Conservation (phyloP, 805 yeast species). For the Hermanozyma aechmeae region DNA sequence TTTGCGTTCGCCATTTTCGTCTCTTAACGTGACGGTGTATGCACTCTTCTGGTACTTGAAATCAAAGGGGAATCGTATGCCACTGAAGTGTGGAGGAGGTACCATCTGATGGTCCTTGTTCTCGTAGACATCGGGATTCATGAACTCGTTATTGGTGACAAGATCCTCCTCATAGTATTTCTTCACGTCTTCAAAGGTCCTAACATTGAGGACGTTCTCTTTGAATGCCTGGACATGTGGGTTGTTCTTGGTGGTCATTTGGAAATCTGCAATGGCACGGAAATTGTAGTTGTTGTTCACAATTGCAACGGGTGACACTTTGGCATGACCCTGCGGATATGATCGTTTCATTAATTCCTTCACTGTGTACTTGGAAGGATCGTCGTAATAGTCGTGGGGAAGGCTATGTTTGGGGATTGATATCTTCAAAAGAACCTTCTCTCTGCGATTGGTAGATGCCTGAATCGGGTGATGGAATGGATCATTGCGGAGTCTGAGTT, state of each 20-base stretch:
- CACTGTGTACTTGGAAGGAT: constrained; percentile 29
- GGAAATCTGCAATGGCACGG: constrained; percentile 85
- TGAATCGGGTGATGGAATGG: constrained; percentile 55
- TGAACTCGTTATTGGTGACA: constrained; percentile 18
- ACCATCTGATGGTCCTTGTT: constrained; percentile 51
- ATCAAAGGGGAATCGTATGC: constrained; percentile 64
- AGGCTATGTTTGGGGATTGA: constrained; percentile 49
- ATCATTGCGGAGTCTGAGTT: constrained; percentile 30
- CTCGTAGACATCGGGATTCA: constrained; percentile 12
- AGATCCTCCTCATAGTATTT: constrained; percentile 17
- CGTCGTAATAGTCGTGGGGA: constrained; percentile 22
- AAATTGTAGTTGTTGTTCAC: constrained; percentile 65
- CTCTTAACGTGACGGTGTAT: constrained; percentile 35
- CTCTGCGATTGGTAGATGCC: constrained; percentile 42
- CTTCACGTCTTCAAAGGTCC: constrained; percentile 16
- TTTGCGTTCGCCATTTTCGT: constrained; percentile 50
- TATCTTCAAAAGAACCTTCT: constrained; percentile 50
- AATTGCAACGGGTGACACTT: constrained; percentile 55
- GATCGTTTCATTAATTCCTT: constrained; percentile 34
- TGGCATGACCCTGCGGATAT: constrained; percentile 24
- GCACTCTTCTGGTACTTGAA: constrained; percentile 76
- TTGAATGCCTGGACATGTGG: constrained; percentile 20
- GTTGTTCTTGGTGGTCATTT: constrained; percentile 53
- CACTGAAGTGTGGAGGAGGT: constrained; percentile 81
- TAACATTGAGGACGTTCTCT: constrained; percentile 13